Base-by-base conservation (phyloP, 768 basidiomycete genomes). In the Austroboletus eburneus region DNA sequence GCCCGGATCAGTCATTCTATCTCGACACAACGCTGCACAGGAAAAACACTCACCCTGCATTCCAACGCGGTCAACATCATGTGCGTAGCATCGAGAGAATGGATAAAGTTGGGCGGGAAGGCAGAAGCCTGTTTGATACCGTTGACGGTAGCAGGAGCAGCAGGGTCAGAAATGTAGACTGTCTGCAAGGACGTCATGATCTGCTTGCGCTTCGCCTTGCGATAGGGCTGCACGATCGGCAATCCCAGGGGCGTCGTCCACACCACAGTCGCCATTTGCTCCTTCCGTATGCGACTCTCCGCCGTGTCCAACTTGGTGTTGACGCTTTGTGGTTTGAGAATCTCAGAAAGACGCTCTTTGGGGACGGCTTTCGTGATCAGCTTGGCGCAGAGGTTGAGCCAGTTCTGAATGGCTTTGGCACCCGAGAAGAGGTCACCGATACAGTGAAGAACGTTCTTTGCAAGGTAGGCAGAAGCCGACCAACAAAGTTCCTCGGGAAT, bases 91-190 rank as follows among this genome's bases (percentile, higher is more conserved):
- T 99, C 96, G 23, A 99, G 75, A 60, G 88, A 91, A 64, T 99
- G 96, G 43, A 99, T 91, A 60, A 95, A 98, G 71, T 99, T 99
- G 39, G 96, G 96, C 5, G 96, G 95, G 81, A 99, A 98, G 1
- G 96, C 96, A 14, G 91, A 82, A 0, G 92, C 89, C 65, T 99
- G 95, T 66, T 96, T 96, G 48, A 72, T 52, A 1, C 87, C 65
- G 55, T 91, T 89, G 37, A 97, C 93, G 68, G 90, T 81, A 17
- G 85, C 73, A 1, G 83, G 81, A 0, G 75, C 66, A 49, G 85
- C 80, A 0, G 93, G 92, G 65, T 99, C 95, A 32, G 85, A 80
- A 55, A 98, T 93, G 65, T 74, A 94, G 10, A 98, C 85, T 5
- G 85, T 82, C 69, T 97, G 92, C 48, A 97, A 61, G 9, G 81